Conservation (phyloP, 163 green algal species). For the Chlamydomonas reinhardtii region DNA sequence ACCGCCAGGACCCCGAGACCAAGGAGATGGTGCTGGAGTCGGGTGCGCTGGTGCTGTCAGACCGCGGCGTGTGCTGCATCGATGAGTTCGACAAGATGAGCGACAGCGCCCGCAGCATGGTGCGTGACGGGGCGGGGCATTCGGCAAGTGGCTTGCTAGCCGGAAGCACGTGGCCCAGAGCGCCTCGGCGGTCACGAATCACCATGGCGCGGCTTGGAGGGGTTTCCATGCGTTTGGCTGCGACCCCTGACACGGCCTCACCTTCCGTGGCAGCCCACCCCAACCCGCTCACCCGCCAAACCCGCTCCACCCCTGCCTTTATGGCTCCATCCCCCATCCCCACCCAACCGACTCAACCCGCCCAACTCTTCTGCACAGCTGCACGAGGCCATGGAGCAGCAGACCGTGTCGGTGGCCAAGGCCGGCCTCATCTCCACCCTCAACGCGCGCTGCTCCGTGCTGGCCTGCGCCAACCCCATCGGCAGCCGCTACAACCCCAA, state of each 20-base stretch:
- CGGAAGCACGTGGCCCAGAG: neutral
- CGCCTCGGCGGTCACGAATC: too few species aligned
- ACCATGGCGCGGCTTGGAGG: too few species aligned
- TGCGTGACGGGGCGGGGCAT: conserved; percentile 80
- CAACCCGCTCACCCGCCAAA: too few species aligned
- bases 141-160: neutral
- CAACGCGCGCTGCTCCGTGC: conserved; percentile 96
- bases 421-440: conserved; percentile 98
- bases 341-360: too few species aligned
- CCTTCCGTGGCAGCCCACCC: too few species aligned
- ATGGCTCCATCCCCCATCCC: too few species aligned
- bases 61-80: conserved; percentile 98
- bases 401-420: conserved; percentile 97
- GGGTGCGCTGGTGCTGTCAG: conserved; percentile 95
- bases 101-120: conserved; percentile 92
- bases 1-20: conserved; percentile 92
- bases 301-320: too few species aligned
- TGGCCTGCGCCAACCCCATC: conserved; percentile 96
- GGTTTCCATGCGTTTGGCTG: too few species aligned
- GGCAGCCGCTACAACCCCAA: conserved; percentile 92
- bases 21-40: conserved; percentile 97
- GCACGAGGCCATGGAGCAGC: conserved; percentile 98
- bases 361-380: too few species aligned
- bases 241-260: too few species aligned
- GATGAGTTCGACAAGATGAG: conserved; percentile 99